Conservation (phyloP, 2,329 filamentous ascomycete genomes). For the Lachnellula suecica region DNA sequence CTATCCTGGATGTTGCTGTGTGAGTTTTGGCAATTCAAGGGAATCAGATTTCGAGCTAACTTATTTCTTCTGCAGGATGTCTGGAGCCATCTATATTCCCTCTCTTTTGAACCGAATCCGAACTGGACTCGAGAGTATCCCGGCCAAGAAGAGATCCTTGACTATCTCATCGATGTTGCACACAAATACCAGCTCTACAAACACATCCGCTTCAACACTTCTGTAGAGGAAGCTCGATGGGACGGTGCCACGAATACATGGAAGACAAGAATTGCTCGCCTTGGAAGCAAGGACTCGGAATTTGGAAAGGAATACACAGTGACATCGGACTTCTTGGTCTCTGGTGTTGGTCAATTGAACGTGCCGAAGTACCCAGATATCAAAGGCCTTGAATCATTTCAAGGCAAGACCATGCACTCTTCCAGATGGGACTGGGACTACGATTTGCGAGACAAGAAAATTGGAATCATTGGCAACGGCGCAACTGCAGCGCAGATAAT, state of each 20-base stretch:
- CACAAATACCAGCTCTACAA: slow-evolving; percentile 53
- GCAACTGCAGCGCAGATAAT: slow-evolving; percentile 59
- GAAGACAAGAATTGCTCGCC: slow-evolving; percentile 47
- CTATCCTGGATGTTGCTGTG: slow-evolving; percentile 56
- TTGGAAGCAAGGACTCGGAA: slow-evolving; percentile 53
- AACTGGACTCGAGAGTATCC: slow-evolving; percentile 58
- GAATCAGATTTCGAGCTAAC: not conserved
- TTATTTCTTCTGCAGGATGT: slow-evolving; percentile 32
- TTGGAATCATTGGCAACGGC: slow-evolving; percentile 60
- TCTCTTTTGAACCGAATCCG: slow-evolving; percentile 57
- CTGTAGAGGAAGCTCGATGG: slow-evolving; percentile 53
- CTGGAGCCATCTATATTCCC: slow-evolving; percentile 54
- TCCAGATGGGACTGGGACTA: slow-evolving; percentile 62
- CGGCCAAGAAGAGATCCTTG: slow-evolving; percentile 58
- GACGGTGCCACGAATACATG: slow-evolving; percentile 51
- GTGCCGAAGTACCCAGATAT: slow-evolving; percentile 52
- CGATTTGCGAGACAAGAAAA: slow-evolving; percentile 50
- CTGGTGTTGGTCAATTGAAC: slow-evolving; percentile 59
- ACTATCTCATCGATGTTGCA: slow-evolving; percentile 52
- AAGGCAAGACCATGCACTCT: slow-evolving; percentile 49
- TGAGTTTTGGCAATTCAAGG: slow-evolving; percentile 37
- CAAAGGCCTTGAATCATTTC: slow-evolving; percentile 43
- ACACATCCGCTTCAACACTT: slow-evolving; percentile 57
- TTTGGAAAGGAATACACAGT: slow-evolving; percentile 51
- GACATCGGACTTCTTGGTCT: slow-evolving; percentile 54